Base-by-base conservation (phyloP, 2,329 filamentous ascomycete species). In the Colletotrichum sp. region DNA sequence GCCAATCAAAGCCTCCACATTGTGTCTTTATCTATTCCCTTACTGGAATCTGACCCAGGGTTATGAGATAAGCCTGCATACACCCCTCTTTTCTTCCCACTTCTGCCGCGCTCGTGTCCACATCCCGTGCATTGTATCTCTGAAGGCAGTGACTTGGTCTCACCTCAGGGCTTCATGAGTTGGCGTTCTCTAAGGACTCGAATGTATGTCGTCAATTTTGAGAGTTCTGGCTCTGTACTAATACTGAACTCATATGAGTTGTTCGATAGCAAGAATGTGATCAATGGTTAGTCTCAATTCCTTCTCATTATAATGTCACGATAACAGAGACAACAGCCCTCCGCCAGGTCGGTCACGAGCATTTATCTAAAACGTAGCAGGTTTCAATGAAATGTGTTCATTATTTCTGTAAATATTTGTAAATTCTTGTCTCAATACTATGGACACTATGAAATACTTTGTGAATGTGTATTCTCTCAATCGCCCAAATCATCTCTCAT, bases 1-100 rank as follows among this genome's bases (percentile, higher is more conserved):
- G 6, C 73, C 73, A 76, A 76, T 69, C 15, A 68, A n/a, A 18
- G 13, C 7, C 21, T n/a, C 5, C 49, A 30, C n/a, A 12, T 44
- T 32, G 55, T 52, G 55, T 49, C 36, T 68, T 30, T 76, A 69
- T 76, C 73, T 68, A 30, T 63, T 32, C 32, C 63, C 10, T 32
- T 57, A 18, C 55, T 64, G 57, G 63, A 63, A 21, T 26, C 12
- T 28, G 13, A 21, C 30, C 69, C 57, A 63, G 68, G 30, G 69
- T 34, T 52, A 24, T 18, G 32, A 68, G 73, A 75, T 72, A 68
- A 75, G 69, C 63, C 32, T 69, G 55, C 24, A 28, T 36, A 44
- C 15, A 26, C 12, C 21, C 12, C 30, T 59, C 26, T 18, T n/a
- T 30, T 26, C 24, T 34, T 28, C 12, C 52, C 64, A 52, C 49